Base-by-base conservation (phyloP, 176 grass and related monocot species). In the Ensete glaucum region DNA sequence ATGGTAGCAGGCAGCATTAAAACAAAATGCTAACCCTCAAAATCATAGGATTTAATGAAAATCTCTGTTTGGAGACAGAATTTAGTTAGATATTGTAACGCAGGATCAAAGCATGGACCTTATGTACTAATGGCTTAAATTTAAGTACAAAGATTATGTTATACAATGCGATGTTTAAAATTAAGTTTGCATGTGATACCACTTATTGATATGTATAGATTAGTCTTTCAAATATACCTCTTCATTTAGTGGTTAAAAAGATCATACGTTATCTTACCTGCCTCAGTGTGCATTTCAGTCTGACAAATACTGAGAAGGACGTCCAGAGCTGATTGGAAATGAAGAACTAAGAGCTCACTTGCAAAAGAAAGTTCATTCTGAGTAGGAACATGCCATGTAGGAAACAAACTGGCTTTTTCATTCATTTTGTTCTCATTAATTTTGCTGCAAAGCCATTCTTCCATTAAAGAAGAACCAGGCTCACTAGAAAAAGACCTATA, bases 401-500 rank as follows among this genome's bases (percentile, higher is more conserved):
- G 90, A 82, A 82, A 72, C 34, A 84, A 77, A 68, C 81, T 82
- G 62, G 92, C 81, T 77, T 81, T 85, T 71, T 90, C 85, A 76
- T 48, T 71, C 62, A 85, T 78, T 67, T 73, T 77, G 34, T 83
- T 77, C 15, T 82, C 83, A 73, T 85, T 82, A 80, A 81, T 81
- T 87, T 98, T 98, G 63, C 90, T 89, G 76, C 90, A 98, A 52
- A 82, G 82, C 94, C 94, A 98, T 81, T 72, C 85, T 82, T 98
- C 94, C 79, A 98, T 72, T 82, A 85, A 79, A 73, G 82, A 86
- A 73, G 82, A 57, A 78, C 69, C 85, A 80, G 80, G 75, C 67
- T 85, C 82, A 73, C 82, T 83, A 87, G 54, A 76, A 58, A 81
- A 91, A 58, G 87, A 77, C 82, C 94, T 98, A 77, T 50, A 89